Evolutionary conservation across 305 asterid species (phyloP), one percentile per base, ranked within the genome.

Genomic region (Solanum chacoense): DNA sequence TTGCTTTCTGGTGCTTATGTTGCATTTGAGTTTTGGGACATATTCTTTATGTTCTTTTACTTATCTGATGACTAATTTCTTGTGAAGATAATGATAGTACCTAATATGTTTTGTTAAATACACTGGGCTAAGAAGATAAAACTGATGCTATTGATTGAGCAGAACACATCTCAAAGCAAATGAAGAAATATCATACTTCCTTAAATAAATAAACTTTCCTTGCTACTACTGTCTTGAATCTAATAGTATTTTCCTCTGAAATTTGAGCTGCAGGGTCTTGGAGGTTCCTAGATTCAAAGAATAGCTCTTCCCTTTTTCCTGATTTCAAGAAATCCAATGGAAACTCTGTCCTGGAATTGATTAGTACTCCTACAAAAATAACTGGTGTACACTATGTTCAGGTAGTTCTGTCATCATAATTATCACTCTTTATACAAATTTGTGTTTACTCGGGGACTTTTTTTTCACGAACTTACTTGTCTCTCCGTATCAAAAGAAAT

Each of bases 311-410:
- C 88, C 95, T 94, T 92, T 95, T 96, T 92, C 94, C 97, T 77
- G 98, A 95, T 91, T 96, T 98, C 90, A 95, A 92, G 90, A 93
- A 91, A 87, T 95, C 99, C 36, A 93, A 90, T 88, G 99, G 99
- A 55, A 93, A 94, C 91, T 94, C 98, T 67, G 91, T 95, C 85
- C 88, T 98, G 87, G 99, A 98, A 93, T 93, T 98, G 93, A 92
- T 95, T 85, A 96, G 97, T 87, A 92, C 95, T 24, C 98, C 97
- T 78, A 98, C 99, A 86, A 98, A 98, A 94, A 95, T 98, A 89
- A 93, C 94, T 63, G 99, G 98, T 73, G 99, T 98, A 86, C 99
- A 98, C 94, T 98, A 96, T 93, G 97, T 98, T 91, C 98, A 98
- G 98, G 99, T 96, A 92, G 84, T 86, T 28, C 74, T 84, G 42